Conservation (phyloP, 495 filamentous ascomycete genomes). For the Trichoderma reesei region DNA sequence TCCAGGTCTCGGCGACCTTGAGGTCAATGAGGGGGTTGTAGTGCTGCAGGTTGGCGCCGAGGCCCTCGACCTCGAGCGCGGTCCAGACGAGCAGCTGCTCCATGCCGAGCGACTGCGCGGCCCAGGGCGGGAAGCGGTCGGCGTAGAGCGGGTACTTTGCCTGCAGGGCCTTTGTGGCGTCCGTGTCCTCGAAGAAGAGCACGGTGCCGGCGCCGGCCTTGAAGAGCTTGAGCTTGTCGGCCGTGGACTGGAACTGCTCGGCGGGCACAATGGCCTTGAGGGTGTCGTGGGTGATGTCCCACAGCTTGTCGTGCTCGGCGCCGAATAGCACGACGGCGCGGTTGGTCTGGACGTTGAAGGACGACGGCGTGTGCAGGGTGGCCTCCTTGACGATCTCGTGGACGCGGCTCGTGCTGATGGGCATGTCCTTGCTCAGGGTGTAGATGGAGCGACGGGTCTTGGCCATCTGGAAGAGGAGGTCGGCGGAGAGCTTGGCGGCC, state of each 20-base stretch:
- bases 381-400: constrained; percentile 45
- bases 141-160: constrained; percentile 31
- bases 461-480: constrained; percentile 42
- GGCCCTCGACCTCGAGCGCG: constrained; percentile 56
- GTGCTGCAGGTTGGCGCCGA: constrained; percentile 67
- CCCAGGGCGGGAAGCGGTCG: constrained; percentile 54
- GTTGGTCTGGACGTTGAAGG: constrained; percentile 59
- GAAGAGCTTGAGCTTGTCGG: constrained; percentile 40
- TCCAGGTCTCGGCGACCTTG: constrained; percentile 47
- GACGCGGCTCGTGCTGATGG: constrained; percentile 43
- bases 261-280: constrained; percentile 50
- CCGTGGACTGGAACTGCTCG: constrained; percentile 41
- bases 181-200: constrained; percentile 11
- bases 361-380: constrained; percentile 45
- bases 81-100: constrained; percentile 58
- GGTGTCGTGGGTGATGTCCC: constrained; percentile 44
- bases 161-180: not conserved
- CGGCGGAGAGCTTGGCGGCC: constrained; percentile 22
- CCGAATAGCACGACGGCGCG: constrained; percentile 52
- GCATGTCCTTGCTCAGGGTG: constrained; percentile 44
- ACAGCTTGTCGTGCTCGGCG: constrained; percentile 55
- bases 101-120: constrained; percentile 54
- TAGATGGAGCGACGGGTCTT: constrained; percentile 51
- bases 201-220: constrained; percentile 49
- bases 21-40: constrained; percentile 59